A percentile compares a stretch with the other conserved stretches of the same genome.
These are phyloP conservation scores for Fallopia convolvulus DNA, from an alignment of 148 eudicot species.

Conservation along the genomic window DNA sequence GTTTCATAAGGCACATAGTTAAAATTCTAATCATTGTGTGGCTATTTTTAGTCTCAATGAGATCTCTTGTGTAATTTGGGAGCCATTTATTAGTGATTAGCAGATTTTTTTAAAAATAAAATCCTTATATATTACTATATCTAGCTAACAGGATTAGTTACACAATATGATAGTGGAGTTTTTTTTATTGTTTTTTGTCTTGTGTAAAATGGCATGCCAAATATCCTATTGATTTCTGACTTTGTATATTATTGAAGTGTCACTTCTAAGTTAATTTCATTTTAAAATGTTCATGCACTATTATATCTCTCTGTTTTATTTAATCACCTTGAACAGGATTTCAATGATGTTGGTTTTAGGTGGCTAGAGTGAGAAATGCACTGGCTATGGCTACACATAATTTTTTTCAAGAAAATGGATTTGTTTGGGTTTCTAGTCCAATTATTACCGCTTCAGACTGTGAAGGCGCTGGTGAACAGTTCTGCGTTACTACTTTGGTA, in stretches of 20 bases:
- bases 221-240: neutral
- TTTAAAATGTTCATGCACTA: neutral
- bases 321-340: constrained; percentile 9
- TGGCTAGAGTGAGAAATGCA: constrained; percentile 94
- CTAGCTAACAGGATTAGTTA: neutral
- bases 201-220: neutral
- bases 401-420: constrained; percentile 96
- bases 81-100: neutral
- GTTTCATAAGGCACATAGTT: neutral
- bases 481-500: constrained; percentile 98
- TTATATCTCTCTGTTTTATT: constrained; percentile 1
- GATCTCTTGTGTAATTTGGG: neutral
- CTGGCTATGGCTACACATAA: constrained; percentile 91
- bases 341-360: constrained; percentile 35
- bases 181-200: neutral
- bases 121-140: neutral
- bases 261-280: neutral
- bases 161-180: neutral
- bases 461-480: constrained; percentile 99
- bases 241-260: neutral
- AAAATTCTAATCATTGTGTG: neutral
- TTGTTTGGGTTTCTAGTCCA: constrained; percentile 97
- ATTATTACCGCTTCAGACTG: constrained; percentile 96
- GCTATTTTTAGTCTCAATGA: neutral
- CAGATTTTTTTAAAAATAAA: neutral